phyloP scores from a whole-genome alignment of 805 yeast genomes.

The Candida boleticola region DNA sequence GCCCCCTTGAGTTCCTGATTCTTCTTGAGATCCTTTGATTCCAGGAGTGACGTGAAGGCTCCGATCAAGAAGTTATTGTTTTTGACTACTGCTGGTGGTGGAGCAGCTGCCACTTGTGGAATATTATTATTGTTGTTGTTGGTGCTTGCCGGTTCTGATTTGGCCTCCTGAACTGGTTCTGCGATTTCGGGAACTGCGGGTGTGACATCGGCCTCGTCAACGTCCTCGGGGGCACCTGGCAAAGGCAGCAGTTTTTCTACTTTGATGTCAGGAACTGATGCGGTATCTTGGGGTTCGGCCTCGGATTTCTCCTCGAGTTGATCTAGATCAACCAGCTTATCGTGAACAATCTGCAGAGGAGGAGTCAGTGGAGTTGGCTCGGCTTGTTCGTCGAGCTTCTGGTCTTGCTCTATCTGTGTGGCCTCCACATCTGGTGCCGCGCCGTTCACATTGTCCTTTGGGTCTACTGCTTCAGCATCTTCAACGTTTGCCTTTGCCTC shows the following conservation, averaged over 20 bases:
- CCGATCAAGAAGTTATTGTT: slow-evolving; percentile 1
- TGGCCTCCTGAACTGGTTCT: background rate
- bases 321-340: no score
- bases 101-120: background rate
- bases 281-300: background rate
- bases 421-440: no score
- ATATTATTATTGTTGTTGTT: background rate
- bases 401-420: no score
- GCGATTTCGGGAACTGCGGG: background rate
- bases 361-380: no score
- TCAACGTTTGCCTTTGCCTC: background rate
- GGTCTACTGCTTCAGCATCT: background rate
- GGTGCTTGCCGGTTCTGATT: background rate
- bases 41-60: slow-evolving; percentile 4
- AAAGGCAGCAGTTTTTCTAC: background rate
- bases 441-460: no score
- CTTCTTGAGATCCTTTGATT: slow-evolving; percentile 56
- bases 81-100: background rate
- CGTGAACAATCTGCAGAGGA: no score
- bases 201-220: background rate
- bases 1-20: slow-evolving; percentile 38
- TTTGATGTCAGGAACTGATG: background rate
- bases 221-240: background rate
- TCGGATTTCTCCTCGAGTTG: no score
- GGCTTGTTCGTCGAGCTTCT: no score